Conservation (phyloP, 2,329 filamentous ascomycete species). For the Waltergamsia citrina region DNA sequence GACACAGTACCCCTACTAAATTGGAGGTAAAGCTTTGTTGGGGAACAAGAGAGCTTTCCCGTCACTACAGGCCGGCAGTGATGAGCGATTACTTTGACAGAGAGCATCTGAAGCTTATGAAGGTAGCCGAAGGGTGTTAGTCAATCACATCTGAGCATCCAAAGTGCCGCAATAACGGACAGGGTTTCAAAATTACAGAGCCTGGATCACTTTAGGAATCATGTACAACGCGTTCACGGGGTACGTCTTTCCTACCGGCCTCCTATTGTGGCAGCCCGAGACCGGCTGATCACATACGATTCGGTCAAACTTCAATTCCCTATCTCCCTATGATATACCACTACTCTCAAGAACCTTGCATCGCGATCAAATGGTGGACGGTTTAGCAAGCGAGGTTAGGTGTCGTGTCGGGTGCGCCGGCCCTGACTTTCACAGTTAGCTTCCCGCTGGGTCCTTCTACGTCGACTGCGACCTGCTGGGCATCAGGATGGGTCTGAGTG, state of each 20-base stretch:
- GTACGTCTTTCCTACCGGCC: no score
- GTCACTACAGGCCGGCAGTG: background rate
- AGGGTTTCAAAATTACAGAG: background rate
- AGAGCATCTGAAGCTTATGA: background rate
- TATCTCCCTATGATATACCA: no score
- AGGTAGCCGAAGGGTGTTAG: background rate
- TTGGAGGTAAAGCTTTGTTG: background rate
- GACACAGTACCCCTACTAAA: background rate
- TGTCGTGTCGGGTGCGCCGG: no score
- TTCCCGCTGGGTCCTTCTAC: background rate
- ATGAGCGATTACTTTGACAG: slow-evolving; percentile 1
- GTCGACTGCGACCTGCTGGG: background rate
- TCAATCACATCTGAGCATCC: background rate
- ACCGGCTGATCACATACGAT: no score
- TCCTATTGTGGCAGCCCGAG: no score
- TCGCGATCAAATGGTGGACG: no score
- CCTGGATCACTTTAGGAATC: slow-evolving; percentile 1
- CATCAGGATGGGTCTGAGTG: background rate
- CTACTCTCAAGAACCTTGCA: no score
- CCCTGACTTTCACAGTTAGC: background rate
- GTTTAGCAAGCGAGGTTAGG: no score
- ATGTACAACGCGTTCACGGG: background rate
- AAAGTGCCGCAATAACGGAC: background rate
- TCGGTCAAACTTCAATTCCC: no score
- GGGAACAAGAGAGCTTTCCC: background rate